These are phyloP conservation scores for maize (Zea mays) DNA, from an alignment of 176 grass and related monocot species.

Conservation along the genomic window DNA sequence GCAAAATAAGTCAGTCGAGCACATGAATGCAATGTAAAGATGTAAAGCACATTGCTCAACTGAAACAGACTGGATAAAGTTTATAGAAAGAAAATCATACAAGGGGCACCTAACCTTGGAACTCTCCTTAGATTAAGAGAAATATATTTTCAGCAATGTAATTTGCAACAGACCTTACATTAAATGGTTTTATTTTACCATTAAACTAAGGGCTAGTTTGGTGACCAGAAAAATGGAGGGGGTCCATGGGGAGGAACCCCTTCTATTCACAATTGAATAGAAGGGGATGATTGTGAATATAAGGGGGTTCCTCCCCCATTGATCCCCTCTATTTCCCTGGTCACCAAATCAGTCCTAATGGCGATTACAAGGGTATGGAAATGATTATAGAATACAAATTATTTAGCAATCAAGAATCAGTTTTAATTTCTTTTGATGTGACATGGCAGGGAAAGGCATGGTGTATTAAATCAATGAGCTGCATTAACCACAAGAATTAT, in stretches of 20 bases:
- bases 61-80: not conserved
- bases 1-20: not conserved
- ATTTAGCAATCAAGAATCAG: not conserved
- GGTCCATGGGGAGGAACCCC: no score
- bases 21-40: not conserved
- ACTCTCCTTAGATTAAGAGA: not conserved
- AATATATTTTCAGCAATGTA: conserved; percentile 18
- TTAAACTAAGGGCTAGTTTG: not conserved
- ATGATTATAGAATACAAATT: not conserved
- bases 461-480: not conserved
- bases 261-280: no score
- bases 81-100: not conserved
- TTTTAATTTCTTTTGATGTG: not conserved
- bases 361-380: not conserved
- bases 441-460: not conserved
- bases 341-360: not conserved
- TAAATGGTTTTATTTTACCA: no score
- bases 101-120: conserved; percentile 2
- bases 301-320: no score
- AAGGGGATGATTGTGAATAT: no score
- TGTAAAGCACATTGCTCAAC: not conserved
- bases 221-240: no score
- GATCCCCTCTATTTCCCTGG: no score
- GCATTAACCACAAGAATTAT: conserved; percentile 28
- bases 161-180: no score